phyloP scores from a whole-genome alignment of 2,329 filamentous ascomycete species.

The Aspergillus ochraceoroseus region DNA sequence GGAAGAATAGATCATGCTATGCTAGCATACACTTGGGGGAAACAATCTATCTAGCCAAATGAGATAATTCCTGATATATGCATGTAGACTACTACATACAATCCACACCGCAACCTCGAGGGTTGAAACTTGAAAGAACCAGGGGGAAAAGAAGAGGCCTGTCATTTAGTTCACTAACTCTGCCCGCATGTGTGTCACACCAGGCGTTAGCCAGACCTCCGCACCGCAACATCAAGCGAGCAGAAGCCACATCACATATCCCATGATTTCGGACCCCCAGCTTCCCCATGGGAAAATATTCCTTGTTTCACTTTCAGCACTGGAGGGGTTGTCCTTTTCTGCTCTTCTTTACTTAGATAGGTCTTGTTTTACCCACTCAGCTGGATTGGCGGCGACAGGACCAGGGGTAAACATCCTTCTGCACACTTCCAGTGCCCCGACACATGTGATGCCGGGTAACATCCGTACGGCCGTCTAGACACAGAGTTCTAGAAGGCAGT shows the following conservation, averaged over 20 bases:
- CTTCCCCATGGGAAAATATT: not conserved
- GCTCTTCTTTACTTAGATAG: not conserved
- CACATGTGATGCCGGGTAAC: slow-evolving; percentile 10
- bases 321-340: not conserved
- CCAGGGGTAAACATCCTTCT: slow-evolving; percentile 8
- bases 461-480: slow-evolving; percentile 4
- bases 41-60: slow-evolving; percentile 1
- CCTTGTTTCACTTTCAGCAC: not conserved
- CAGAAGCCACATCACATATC: slow-evolving; percentile 1
- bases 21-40: not conserved
- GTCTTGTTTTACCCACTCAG: slow-evolving; percentile 1
- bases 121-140: not conserved
- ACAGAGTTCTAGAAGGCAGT: slow-evolving; percentile 7
- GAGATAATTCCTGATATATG: not conserved
- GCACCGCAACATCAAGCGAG: not conserved
- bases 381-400: not conserved
- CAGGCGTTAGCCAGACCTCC: not conserved
- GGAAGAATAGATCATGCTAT: slow-evolving; percentile 1
- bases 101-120: slow-evolving; percentile 15
- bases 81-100: no score
- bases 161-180: slow-evolving; percentile 6
- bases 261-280: not conserved
- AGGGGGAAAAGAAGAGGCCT: not conserved
- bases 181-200: slow-evolving; percentile 10
- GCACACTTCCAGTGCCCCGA: not conserved